Evolutionary conservation across 1,139 yeast species (phyloP).

Genomic region (Suhomyces maxii): DNA sequence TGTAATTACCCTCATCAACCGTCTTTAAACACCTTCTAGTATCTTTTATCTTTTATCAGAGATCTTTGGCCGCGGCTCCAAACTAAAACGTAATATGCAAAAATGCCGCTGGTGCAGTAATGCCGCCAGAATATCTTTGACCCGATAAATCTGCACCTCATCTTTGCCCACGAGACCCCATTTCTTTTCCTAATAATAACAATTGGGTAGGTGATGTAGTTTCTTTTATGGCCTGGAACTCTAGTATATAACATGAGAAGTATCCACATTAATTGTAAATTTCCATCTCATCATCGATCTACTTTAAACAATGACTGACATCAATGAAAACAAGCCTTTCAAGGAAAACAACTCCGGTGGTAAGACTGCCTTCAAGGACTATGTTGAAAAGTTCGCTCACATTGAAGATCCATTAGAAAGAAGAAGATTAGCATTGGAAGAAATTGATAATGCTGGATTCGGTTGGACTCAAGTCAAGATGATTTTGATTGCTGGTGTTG

Average conservation of each 20-base stretch:
- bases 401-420: slow-evolving; percentile 86
- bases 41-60: no score
- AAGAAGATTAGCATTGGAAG: slow-evolving; percentile 85
- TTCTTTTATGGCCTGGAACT: not conserved
- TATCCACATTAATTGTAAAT: no score
- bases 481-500: slow-evolving; percentile 90
- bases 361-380: slow-evolving; percentile 88
- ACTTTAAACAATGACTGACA: slow-evolving; percentile 22
- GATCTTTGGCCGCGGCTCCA: no score
- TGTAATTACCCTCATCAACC: no score
- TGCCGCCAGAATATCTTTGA: not conserved
- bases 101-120: slow-evolving; percentile 5
- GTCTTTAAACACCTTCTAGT: not conserved
- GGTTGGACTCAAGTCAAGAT: slow-evolving; percentile 90
- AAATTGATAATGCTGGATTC: slow-evolving; percentile 79
- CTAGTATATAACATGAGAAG: not conserved
- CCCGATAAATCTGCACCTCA: slow-evolving; percentile 2
- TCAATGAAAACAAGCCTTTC: slow-evolving; percentile 17
- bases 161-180: slow-evolving; percentile 12
- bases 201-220: not conserved
- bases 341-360: slow-evolving; percentile 55
- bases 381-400: slow-evolving; percentile 78
- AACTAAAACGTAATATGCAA: not conserved
- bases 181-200: slow-evolving; percentile 10
- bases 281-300: not conserved